phyloP scores from a whole-genome alignment of 169 alveolate genomes.

The Plasmodium knowlesi region DNA sequence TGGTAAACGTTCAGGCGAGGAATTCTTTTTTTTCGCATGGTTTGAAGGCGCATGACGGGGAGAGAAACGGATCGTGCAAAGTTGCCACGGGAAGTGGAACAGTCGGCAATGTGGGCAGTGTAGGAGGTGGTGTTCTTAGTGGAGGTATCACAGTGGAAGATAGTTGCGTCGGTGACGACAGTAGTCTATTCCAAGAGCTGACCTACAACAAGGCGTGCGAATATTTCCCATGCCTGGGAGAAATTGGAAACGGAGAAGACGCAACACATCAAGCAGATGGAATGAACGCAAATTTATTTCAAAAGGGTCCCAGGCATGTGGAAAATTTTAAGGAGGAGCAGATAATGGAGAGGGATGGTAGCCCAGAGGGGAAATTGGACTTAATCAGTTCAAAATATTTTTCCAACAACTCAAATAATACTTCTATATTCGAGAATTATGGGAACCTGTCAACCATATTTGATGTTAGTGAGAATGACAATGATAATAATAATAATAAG shows the following conservation, averaged over 20 bases:
- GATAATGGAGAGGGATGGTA: constrained; percentile 1
- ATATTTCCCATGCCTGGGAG: constrained; percentile 22
- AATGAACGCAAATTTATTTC: not conserved
- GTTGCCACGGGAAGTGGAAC: not conserved
- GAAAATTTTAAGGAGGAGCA: constrained; percentile 8
- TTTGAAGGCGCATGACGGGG: not conserved
- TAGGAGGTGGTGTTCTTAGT: not conserved
- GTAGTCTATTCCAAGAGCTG: not conserved
- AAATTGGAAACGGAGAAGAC: not conserved
- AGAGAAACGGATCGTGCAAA: not conserved
- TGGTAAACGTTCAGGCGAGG: not conserved
- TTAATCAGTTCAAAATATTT: constrained; percentile 31
- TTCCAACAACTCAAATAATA: constrained; percentile 55
- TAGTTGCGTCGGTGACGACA: not conserved
- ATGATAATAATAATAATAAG: constrained; percentile 42
- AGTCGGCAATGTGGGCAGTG: too few relatives aligned
- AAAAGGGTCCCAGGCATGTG: not conserved
- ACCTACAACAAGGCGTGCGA: constrained; percentile 49
- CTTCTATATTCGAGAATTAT: constrained; percentile 30
- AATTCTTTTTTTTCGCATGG: constrained; percentile 2
- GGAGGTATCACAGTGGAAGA: not conserved
- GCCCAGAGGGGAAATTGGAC: constrained; percentile 7
- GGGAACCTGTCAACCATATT: constrained; percentile 35
- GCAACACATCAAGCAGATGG: not conserved
- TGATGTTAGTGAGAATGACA: constrained; percentile 21